Evolutionary conservation across 257 asterid species (phyloP), one percentile per base, ranked within the genome.

Genomic region (Marsdenia floribunda): DNA sequence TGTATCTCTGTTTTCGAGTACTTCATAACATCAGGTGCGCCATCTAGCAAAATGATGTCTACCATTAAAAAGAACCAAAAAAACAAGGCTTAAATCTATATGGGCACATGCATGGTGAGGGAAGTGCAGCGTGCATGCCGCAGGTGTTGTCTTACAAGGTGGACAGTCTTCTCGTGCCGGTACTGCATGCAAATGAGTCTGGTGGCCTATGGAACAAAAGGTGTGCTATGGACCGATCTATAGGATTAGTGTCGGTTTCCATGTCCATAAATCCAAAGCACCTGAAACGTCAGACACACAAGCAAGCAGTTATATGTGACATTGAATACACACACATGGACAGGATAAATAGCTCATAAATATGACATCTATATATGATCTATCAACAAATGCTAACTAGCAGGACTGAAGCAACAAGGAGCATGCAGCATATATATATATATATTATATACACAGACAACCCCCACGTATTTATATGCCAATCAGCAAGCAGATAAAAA

Each of bases 151-250:
- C 80, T 75, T 78, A 68, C 84, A 80, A 78, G 77, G 74, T 46
- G 46, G 37, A 2, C 86, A 71, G 53, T 83, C 84, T 19, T 74
- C 33, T 29, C 73, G 80, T 42, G 77, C 75, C 19, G 85, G 82
- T 14, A 44, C 15, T 42, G 75, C 68, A 18, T 42, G 75, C 68
- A 18, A 88, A 70, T 66, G 88, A 78, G 74, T 85, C 90, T 29
- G 88, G 78, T 68, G 95, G 87, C 84, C 90, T 78, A 81, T 90
- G 90, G 80, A 90, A 91, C 86, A 93, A 66, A 70, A 93, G 76
- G 78, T 93, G 98, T 2, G 98, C 98, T 38, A 93, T 81, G 29
- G 98, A 91, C 76, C 98, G 90, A 60, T 93, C 98, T 78, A 90
- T 85, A 38, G 97, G 95, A 81, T 93, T 90, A 40, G 98, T 93